A percentile compares a stretch with the other conserved stretches of the same genome.
These are phyloP conservation scores for Amaranthus cruentus DNA, from an alignment of 148 eudicot genomes.

Conservation along the genomic window DNA sequence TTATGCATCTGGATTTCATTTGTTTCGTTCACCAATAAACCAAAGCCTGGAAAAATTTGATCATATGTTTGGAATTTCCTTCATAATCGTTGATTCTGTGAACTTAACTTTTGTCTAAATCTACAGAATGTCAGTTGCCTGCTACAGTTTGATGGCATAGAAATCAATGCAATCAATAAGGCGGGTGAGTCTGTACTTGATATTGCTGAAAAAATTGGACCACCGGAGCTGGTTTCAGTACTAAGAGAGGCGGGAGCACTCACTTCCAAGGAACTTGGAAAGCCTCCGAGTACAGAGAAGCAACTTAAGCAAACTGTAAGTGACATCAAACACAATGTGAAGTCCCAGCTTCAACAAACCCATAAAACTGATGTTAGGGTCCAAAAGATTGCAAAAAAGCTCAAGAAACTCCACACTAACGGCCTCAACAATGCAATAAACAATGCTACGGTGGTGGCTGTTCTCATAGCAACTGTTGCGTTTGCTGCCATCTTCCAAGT, in stretches of 20 bases:
- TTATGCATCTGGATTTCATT: not conserved
- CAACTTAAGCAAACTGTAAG: slow-evolving; percentile 95
- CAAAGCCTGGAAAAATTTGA: no score
- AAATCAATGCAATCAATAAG: slow-evolving; percentile 57
- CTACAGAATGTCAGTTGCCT: slow-evolving; percentile 65
- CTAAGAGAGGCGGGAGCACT: slow-evolving; percentile 65
- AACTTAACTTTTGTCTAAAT: slow-evolving; percentile 1
- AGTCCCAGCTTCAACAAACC: slow-evolving; percentile 86
- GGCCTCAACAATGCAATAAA: slow-evolving; percentile 94
- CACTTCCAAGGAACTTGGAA: slow-evolving; percentile 63
- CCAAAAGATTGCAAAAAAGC: slow-evolving; percentile 65
- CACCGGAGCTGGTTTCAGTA: slow-evolving; percentile 48
- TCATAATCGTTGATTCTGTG: not conserved
- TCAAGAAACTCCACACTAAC: slow-evolving; percentile 82
- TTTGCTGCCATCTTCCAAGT: slow-evolving; percentile 92
- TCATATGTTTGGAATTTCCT: not conserved
- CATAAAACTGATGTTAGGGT: slow-evolving; percentile 78
- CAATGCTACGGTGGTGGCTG: slow-evolving; percentile 93
- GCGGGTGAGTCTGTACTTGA: slow-evolving; percentile 90
- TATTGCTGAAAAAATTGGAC: slow-evolving; percentile 71
- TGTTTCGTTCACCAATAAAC: not conserved
- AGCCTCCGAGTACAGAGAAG: slow-evolving; percentile 64
- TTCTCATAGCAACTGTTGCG: slow-evolving; percentile 91
- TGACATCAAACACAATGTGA: slow-evolving; percentile 82
- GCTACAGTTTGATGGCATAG: slow-evolving; percentile 53